Evolutionary conservation across 768 basidiomycete species (phyloP).

Genomic region (Royoungia palumana): DNA sequence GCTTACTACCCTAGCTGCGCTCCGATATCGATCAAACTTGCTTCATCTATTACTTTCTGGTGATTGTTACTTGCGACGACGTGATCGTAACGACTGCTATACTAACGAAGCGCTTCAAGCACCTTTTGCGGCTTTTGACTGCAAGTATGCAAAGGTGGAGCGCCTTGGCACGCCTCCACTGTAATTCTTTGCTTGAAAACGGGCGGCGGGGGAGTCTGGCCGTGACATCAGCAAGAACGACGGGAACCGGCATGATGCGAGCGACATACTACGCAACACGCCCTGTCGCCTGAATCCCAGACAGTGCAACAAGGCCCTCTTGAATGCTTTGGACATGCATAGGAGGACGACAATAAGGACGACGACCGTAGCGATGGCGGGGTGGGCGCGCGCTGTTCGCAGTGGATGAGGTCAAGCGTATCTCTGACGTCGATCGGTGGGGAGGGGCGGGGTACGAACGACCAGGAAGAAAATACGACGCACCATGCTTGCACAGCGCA

Average conservation of each 20-base stretch:
- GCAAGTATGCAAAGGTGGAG: constrained; percentile 6
- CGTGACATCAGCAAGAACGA: not conserved
- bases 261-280: constrained; percentile 9
- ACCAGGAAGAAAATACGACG: not conserved
- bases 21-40: not conserved
- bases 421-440: no score
- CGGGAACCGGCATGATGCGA: not conserved
- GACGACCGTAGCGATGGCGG: constrained; percentile 8
- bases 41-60: not conserved
- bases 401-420: no score
- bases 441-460: no score
- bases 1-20: constrained; percentile 11
- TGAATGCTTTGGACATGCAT: not conserved
- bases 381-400: constrained; percentile 8
- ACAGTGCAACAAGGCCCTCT: not conserved
- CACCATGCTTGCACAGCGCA: constrained; percentile 11
- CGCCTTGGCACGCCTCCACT: constrained; percentile 12
- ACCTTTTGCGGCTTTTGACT: constrained; percentile 5
- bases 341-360: constrained; percentile 13
- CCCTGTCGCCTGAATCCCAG: not conserved
- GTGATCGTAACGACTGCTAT: no score
- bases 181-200: constrained; percentile 19
- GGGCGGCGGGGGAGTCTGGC: constrained; percentile 11
- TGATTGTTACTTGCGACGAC: not conserved
- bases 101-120: not conserved